Conservation (phyloP, 1,284 basidiomycete species). For the Leccinum pseudoinsigne region DNA sequence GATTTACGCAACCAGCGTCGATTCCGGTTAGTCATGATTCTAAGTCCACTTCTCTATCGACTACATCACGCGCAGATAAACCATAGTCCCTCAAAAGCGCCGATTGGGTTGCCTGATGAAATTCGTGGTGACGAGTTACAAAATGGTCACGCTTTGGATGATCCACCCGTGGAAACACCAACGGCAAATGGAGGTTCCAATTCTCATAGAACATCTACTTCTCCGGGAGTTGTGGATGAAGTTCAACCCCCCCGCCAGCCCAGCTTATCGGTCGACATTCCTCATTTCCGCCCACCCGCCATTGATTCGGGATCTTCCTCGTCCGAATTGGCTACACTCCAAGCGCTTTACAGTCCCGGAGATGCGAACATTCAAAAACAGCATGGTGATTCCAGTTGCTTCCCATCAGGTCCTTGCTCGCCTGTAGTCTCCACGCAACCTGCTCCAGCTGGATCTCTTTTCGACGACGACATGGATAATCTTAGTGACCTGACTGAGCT, state of each 20-base stretch:
- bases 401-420: not conserved
- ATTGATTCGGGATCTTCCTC: constrained; percentile 4
- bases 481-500: constrained; percentile 33
- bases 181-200: not conserved
- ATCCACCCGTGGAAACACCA: not conserved
- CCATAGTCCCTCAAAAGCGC: constrained; percentile 15
- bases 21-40: constrained; percentile 26
- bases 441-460: not conserved
- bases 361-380: not conserved
- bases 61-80: constrained; percentile 21
- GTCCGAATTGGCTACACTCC: not conserved
- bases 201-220: constrained; percentile 1
- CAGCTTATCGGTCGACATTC: not conserved
- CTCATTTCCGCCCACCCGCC: not conserved
- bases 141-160: constrained; percentile 1
- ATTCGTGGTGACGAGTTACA: constrained; percentile 5
- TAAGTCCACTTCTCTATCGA: not conserved
- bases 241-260: not conserved
- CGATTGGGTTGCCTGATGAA: constrained; percentile 17
- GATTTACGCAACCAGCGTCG: constrained; percentile 19
- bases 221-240: not conserved
- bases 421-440: not conserved
- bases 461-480: constrained; percentile 16
- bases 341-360: not conserved
- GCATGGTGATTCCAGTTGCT: not conserved